phyloP scores from a whole-genome alignment of 2,329 filamentous ascomycete genomes.

The Plenodomus lindquistii region DNA sequence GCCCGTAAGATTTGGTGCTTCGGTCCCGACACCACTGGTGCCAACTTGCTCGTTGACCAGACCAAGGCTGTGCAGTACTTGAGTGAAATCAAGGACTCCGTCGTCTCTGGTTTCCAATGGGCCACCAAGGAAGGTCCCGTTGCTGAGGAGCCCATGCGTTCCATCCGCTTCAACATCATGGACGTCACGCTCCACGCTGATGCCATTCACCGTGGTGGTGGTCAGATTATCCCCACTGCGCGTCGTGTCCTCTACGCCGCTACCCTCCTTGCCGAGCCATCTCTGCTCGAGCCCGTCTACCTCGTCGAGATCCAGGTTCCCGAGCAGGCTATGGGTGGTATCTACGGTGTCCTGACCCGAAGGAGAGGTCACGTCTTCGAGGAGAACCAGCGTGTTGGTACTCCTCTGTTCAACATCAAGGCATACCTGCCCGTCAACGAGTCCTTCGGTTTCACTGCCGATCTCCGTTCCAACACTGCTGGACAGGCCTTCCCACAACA shows the following conservation, averaged over 20 bases:
- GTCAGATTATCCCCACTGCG: slow-evolving; percentile 96
- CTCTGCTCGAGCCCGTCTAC: slow-evolving; percentile 96
- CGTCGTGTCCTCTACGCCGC: slow-evolving; percentile 97
- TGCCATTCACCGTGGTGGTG: slow-evolving; percentile 99
- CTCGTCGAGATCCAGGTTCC: slow-evolving; percentile 99
- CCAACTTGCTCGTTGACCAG: slow-evolving; percentile 99
- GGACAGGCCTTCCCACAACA: slow-evolving; percentile 99
- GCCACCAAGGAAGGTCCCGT: slow-evolving; percentile 96
- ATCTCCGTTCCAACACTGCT: slow-evolving; percentile 89
- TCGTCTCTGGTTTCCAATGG: slow-evolving; percentile 99
- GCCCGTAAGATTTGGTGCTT: slow-evolving; percentile 99
- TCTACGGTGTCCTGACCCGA: slow-evolving; percentile 98
- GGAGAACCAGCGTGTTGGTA: slow-evolving; percentile 97
- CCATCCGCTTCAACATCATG: slow-evolving; percentile 96
- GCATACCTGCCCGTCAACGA: slow-evolving; percentile 95
- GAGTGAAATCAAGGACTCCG: slow-evolving; percentile 99
- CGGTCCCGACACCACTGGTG: slow-evolving; percentile 94
- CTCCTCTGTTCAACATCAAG: slow-evolving; percentile 99
- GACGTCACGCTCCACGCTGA: slow-evolving; percentile 99
- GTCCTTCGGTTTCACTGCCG: slow-evolving; percentile 98
- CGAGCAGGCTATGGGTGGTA: slow-evolving; percentile 98
- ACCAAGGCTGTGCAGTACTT: slow-evolving; percentile 99
- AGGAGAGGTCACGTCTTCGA: slow-evolving; percentile 98
- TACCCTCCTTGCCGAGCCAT: slow-evolving; percentile 85
- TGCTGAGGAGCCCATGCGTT: slow-evolving; percentile 97